phyloP scores from a whole-genome alignment of 2,329 filamentous ascomycete genomes.

The Aschersonia sp. region DNA sequence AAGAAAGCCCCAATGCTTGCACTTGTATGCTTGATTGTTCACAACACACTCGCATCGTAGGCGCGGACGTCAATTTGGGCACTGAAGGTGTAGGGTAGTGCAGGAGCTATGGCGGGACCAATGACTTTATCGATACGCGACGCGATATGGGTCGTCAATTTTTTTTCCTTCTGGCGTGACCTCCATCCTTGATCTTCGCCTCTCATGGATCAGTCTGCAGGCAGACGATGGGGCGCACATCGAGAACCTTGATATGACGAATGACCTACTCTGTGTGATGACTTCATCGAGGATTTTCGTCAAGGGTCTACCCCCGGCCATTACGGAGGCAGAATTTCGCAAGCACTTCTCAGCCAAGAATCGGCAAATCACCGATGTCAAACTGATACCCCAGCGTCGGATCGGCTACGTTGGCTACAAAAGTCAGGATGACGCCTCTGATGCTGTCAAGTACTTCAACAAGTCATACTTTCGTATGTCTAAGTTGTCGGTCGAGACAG shows the following conservation, averaged over 20 bases:
- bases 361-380: constrained; percentile 74
- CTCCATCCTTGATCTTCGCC: not conserved
- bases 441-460: constrained; percentile 91
- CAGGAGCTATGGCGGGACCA: constrained; percentile 5
- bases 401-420: constrained; percentile 96
- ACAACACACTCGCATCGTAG: too few relatives aligned
- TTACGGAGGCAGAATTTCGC: constrained; percentile 72
- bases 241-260: not conserved
- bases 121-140: constrained; percentile 7
- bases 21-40: too few relatives aligned
- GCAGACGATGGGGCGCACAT: constrained; percentile 2
- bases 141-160: constrained; percentile 12
- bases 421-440: constrained; percentile 61
- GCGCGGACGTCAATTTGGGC: too few relatives aligned
- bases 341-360: constrained; percentile 72
- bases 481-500: constrained; percentile 79
- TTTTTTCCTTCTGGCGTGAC: constrained; percentile 12
- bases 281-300: constrained; percentile 61
- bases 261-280: constrained; percentile 9
- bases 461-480: constrained; percentile 92
- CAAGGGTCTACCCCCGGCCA: constrained; percentile 71
- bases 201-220: constrained; percentile 3
- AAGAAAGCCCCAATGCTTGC: too few relatives aligned
- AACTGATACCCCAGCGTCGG: constrained; percentile 75
- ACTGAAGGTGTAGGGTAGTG: constrained; percentile 1